These are phyloP conservation scores for Trapa bicornis DNA, from an alignment of 345 rosid species.

Conservation along the genomic window DNA sequence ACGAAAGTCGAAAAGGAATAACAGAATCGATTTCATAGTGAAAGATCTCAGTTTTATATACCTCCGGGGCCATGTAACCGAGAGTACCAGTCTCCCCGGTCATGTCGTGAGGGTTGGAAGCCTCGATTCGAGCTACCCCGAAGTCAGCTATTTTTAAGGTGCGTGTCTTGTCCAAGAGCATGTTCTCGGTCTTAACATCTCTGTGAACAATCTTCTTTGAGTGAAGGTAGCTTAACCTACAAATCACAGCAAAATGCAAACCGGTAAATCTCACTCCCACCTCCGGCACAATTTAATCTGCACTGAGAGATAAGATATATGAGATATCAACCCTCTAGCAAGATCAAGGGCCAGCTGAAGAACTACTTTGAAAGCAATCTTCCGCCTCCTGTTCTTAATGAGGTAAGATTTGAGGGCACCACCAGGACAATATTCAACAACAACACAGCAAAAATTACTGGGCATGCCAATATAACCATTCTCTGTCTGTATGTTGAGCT, in stretches of 20 bases:
- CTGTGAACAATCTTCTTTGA: slow-evolving; percentile 85
- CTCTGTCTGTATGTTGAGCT: slow-evolving; percentile 62
- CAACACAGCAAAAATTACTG: slow-evolving; percentile 75
- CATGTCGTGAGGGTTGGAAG: slow-evolving; percentile 97
- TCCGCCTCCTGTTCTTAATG: slow-evolving; percentile 79
- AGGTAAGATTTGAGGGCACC: slow-evolving; percentile 83
- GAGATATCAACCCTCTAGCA: slow-evolving; percentile 72
- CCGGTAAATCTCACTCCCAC: too few relatives aligned
- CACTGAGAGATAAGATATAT: slow-evolving; percentile 1
- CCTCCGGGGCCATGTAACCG: slow-evolving; percentile 99
- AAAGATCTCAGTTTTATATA: slow-evolving; percentile 6
- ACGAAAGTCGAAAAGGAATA: background rate
- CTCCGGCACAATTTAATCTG: background rate
- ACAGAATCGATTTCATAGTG: background rate
- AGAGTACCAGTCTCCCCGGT: slow-evolving; percentile 99
- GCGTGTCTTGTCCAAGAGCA: slow-evolving; percentile 83
- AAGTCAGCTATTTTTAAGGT: slow-evolving; percentile 89
- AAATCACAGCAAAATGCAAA: background rate
- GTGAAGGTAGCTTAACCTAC: slow-evolving; percentile 89
- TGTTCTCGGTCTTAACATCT: slow-evolving; percentile 97
- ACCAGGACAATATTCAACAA: slow-evolving; percentile 91
- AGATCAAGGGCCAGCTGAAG: slow-evolving; percentile 84
- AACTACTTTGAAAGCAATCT: slow-evolving; percentile 89
- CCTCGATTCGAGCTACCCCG: slow-evolving; percentile 96
- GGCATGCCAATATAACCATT: slow-evolving; percentile 80